Conservation (phyloP, 1,284 basidiomycete species). For the Ustilago tritici region DNA sequence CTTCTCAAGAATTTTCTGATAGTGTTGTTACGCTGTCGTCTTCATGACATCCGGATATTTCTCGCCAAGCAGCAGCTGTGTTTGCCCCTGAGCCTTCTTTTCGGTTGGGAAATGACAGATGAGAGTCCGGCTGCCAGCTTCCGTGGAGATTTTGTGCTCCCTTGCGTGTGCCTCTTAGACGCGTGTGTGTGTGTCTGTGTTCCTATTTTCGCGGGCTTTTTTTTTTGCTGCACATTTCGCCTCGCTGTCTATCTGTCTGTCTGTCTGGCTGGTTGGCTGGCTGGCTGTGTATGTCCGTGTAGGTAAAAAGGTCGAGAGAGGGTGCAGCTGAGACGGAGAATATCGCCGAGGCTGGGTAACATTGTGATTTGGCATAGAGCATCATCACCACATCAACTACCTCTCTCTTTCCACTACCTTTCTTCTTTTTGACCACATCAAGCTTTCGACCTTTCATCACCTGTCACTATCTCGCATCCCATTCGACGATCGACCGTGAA, state of each 20-base stretch:
- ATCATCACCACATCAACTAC: not conserved
- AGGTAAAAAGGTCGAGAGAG: not conserved
- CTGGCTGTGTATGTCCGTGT: not conserved
- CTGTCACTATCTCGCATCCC: not conserved
- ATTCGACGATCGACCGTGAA: not conserved
- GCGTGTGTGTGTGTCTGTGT: conserved; percentile 2
- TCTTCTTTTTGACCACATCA: not conserved
- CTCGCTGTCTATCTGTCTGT: not conserved
- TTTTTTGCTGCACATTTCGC: not conserved
- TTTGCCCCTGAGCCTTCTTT: not conserved
- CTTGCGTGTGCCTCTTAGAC: conserved; percentile 2
- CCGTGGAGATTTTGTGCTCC: conserved; percentile 16
- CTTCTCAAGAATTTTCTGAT: not conserved
- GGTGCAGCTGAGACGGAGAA: conserved; percentile 11
- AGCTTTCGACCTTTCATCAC: not conserved
- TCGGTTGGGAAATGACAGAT: not conserved
- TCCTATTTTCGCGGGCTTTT: not conserved
- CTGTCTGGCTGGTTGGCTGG: not conserved
- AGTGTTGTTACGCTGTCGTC: not conserved
- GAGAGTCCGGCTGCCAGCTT: conserved; percentile 16
- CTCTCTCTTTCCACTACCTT: not conserved
- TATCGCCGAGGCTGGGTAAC: conserved; percentile 14
- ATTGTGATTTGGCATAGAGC: not conserved
- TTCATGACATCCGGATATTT: not conserved
- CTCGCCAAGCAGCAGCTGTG: not conserved